phyloP scores from a whole-genome alignment of 2,329 filamentous ascomycete genomes.

The Aspergillus sp. region DNA sequence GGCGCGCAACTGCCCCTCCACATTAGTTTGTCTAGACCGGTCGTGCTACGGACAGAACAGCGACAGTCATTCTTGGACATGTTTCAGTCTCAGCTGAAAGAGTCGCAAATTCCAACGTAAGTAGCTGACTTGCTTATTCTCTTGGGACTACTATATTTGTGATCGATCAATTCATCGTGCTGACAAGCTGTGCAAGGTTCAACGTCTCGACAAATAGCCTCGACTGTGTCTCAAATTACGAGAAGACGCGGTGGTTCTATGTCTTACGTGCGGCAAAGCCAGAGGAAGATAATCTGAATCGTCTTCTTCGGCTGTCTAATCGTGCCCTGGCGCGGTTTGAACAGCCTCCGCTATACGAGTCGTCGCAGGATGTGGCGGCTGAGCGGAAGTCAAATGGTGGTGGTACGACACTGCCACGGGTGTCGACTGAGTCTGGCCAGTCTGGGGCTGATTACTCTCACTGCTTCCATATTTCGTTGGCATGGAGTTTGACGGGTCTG shows the following conservation, averaged over 20 bases:
- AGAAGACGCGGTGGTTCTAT: constrained; percentile 76
- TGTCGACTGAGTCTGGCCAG: constrained; percentile 4
- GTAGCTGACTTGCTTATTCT: constrained; percentile 22
- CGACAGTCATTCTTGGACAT: constrained; percentile 67
- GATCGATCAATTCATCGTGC: too few species aligned
- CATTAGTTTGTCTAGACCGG: constrained; percentile 82
- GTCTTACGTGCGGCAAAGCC: constrained; percentile 65
- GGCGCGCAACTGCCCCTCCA: constrained; percentile 79
- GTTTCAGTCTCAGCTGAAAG: constrained; percentile 51
- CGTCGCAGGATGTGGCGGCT: background rate
- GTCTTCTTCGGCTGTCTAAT: constrained; percentile 70
- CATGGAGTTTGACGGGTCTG: constrained; percentile 70
- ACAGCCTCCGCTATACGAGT: constrained; percentile 70
- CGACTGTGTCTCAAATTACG: constrained; percentile 68
- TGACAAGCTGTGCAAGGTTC: constrained; percentile 47
- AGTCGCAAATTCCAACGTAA: constrained; percentile 49
- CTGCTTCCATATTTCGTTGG: constrained; percentile 86
- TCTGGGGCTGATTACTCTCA: constrained; percentile 47
- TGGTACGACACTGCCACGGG: background rate
- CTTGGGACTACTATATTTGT: background rate
- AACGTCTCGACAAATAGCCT: constrained; percentile 49
- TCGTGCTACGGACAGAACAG: constrained; percentile 71
- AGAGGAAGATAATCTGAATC: constrained; percentile 57
- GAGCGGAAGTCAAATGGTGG: background rate
- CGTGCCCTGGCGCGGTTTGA: constrained; percentile 57